Conservation (phyloP, 2,329 filamentous ascomycete genomes). For the Venturia asperata region DNA sequence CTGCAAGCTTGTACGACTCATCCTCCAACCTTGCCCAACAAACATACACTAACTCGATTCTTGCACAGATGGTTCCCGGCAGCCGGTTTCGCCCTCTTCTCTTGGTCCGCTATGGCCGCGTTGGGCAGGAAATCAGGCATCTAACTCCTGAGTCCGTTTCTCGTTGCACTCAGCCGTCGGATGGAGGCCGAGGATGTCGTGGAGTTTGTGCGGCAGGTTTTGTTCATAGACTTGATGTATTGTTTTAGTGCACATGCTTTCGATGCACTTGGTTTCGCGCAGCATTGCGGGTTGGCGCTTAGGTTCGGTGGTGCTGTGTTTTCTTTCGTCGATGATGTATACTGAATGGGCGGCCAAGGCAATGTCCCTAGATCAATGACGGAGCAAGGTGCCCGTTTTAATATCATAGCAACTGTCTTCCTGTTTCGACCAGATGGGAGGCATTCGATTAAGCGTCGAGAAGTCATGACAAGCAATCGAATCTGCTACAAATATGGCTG, state of each 20-base stretch:
- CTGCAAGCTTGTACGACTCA: not conserved
- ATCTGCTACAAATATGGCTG: too few relatives aligned
- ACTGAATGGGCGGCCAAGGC: not conserved
- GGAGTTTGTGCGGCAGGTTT: not conserved
- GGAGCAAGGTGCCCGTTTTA: not conserved
- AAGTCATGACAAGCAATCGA: too few relatives aligned
- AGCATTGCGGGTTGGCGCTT: not conserved
- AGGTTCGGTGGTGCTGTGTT: not conserved
- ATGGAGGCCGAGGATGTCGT: not conserved
- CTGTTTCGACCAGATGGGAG: not conserved
- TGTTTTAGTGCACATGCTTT: not conserved
- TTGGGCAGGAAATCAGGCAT: not conserved
- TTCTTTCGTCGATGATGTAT: not conserved
- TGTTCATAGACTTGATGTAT: not conserved
- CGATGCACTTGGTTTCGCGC: too few relatives aligned
- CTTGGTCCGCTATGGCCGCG: not conserved
- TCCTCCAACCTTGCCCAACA: not conserved
- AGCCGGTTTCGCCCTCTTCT: not conserved
- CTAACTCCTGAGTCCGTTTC: not conserved
- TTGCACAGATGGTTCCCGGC: not conserved
- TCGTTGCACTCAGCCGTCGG: not conserved
- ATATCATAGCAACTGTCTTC: not conserved
- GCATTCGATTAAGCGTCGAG: too few relatives aligned
- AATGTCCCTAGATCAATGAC: constrained; percentile 4
- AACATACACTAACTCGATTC: not conserved